phyloP scores from a whole-genome alignment of 75 land plant genomes.

The Larix kaempferi region DNA sequence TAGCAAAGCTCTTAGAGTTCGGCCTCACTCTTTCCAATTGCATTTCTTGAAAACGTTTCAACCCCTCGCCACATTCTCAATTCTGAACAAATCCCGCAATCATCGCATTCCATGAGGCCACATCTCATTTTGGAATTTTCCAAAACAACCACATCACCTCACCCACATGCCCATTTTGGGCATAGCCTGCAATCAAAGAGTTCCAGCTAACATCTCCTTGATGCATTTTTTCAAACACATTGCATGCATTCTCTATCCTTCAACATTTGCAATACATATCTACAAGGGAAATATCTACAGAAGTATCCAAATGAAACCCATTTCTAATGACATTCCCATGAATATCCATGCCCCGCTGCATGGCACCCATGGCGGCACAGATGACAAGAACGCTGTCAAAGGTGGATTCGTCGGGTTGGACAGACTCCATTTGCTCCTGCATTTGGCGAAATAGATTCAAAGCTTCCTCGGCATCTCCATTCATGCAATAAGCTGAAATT shows the following conservation, averaged over 20 bases:
- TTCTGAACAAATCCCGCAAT: too few relatives aligned
- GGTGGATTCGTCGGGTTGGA: neutral
- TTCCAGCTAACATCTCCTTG: conserved; percentile 47
- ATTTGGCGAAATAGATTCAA: neutral
- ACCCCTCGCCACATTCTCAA: too few relatives aligned
- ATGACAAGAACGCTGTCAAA: neutral
- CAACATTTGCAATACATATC: neutral
- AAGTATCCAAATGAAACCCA: too few relatives aligned
- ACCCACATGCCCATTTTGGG: conserved; percentile 34
- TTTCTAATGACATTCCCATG: neutral
- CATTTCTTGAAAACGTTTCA: too few relatives aligned
- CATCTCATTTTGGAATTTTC: conserved; percentile 31
- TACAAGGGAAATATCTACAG: neutral
- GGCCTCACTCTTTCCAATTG: conserved; percentile 17
- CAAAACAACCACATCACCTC: conserved; percentile 44
- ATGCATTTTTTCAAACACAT: neutral
- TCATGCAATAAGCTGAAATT: neutral
- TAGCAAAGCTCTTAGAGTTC: conserved; percentile 46
- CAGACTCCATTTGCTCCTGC: neutral
- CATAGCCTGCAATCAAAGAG: conserved; percentile 48
- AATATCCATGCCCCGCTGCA: neutral
- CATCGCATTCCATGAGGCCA: too few relatives aligned
- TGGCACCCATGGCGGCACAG: neutral
- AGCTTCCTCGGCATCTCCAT: neutral
- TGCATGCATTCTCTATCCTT: neutral